Evolutionary conservation across 306 rosid species (phyloP).

Genomic region (Prosopis cineraria): DNA sequence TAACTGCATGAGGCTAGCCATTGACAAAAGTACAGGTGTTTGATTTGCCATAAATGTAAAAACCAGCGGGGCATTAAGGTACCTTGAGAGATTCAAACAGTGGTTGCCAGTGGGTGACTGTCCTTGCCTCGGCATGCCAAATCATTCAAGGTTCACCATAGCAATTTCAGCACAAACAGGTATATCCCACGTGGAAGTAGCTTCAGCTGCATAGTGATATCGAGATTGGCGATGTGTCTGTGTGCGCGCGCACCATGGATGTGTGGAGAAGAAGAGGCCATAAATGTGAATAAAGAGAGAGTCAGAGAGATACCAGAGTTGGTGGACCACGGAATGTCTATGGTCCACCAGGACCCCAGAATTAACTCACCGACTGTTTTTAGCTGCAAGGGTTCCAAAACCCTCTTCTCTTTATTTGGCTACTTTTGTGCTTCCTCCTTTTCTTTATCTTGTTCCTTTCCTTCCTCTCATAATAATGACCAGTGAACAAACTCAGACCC

Average conservation of each 20-base stretch:
- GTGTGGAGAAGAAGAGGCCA: background rate
- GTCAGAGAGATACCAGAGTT: background rate
- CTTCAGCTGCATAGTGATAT: background rate
- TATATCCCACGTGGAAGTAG: slow-evolving; percentile 22
- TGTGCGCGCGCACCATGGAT: background rate
- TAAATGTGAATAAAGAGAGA: background rate
- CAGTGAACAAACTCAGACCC: background rate
- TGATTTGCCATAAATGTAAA: slow-evolving; percentile 11
- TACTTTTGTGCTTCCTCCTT: slow-evolving; percentile 29
- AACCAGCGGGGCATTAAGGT: background rate
- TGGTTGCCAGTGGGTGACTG: background rate
- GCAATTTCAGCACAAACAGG: background rate
- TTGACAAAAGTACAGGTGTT: background rate
- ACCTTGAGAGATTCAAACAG: slow-evolving; percentile 11
- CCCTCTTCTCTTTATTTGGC: slow-evolving; percentile 16
- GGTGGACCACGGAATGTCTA: slow-evolving; percentile 28
- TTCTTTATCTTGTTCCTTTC: slow-evolving; percentile 25
- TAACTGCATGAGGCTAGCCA: slow-evolving; percentile 25
- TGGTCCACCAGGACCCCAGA: slow-evolving; percentile 15
- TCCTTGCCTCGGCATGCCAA: slow-evolving; percentile 17
- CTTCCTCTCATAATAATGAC: slow-evolving; percentile 13
- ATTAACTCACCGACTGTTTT: slow-evolving; percentile 6
- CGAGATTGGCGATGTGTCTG: background rate
- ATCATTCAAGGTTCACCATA: slow-evolving; percentile 9
- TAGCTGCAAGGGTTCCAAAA: slow-evolving; percentile 40